Base-by-base conservation (phyloP, 2,329 filamentous ascomycete genomes). In the Arachnopeziza araneosa region DNA sequence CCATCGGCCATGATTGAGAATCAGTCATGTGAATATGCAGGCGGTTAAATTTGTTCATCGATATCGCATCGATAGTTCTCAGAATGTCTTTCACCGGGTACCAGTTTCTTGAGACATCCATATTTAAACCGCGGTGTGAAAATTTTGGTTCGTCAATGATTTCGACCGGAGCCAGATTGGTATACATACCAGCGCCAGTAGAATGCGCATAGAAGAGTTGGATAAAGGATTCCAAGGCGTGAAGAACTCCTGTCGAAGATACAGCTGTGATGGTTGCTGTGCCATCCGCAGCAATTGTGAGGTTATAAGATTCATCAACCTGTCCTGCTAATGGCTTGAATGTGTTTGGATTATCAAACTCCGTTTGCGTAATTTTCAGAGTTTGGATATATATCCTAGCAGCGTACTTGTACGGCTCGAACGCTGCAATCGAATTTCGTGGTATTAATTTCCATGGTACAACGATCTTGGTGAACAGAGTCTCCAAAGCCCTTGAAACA, bases 1-100 rank as follows among this genome's bases (percentile, higher is more conserved):
- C 90, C 24, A 96, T 78, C 0, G 91, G 91, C 88, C 91, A 96
- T 3, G 90, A 90, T 74, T 96, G 91, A 19, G 88, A 86, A 73
- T 96, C 91, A 4, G 90, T 95, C 60, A 88, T 80, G 76, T 96
- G 91, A 57, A 93, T 78, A 74, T 95, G 91, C 59, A 96, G 80
- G 6, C 86, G 81, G 75, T 95, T 95, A 79, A 95, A 82, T 77
- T 96, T 95, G 77, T 87, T 91, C 82, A 85, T 91, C 1, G 88
- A 78, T 65, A 89, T 75, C 50, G 85, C 88, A 70, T 96, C 89
- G 65, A 96, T 89, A 57, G 86, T 90, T 55, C 86, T 84, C 69
- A 86, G 80, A 66, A 96, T 86, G 68, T 89, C 83, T 4, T 66
- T 49, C 3, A 69, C 64, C 2, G 68, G 68, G 56, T 64, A 72